phyloP scores from a whole-genome alignment of 805 yeast genomes.

The Phaffomyces antillensis region DNA sequence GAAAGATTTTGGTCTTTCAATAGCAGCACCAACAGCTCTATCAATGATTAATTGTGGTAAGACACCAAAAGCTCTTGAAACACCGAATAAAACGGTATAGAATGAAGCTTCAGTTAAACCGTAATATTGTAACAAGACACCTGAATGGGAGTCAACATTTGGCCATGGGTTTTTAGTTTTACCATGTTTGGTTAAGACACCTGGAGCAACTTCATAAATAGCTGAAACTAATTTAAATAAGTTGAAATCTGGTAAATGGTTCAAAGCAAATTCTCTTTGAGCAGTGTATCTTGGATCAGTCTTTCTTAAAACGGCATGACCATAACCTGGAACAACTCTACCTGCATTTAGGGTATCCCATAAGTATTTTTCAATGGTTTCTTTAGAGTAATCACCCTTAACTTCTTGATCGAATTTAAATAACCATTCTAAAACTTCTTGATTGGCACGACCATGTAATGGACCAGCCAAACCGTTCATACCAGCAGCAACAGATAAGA shows the following conservation, averaged over 20 bases:
- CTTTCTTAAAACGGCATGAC: conserved; percentile 83
- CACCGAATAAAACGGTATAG: conserved; percentile 85
- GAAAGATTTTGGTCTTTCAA: conserved; percentile 90
- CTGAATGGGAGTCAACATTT: conserved; percentile 84
- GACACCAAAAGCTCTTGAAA: conserved; percentile 81
- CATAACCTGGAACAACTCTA: conserved; percentile 85
- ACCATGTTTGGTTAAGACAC: conserved; percentile 73
- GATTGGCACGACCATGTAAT: conserved; percentile 82
- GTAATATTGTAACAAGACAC: conserved; percentile 78
- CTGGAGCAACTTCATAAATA: conserved; percentile 79
- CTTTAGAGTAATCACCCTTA: conserved; percentile 60
- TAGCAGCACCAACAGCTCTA: conserved; percentile 75
- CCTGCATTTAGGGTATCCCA: conserved; percentile 78
- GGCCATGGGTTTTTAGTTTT: conserved; percentile 94
- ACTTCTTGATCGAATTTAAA: conserved; percentile 52
- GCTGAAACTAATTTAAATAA: conserved; percentile 71
- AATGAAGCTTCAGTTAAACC: conserved; percentile 76
- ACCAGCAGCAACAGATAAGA: conserved; percentile 74
- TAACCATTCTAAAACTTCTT: conserved; percentile 80
- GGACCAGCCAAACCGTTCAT: conserved; percentile 84
- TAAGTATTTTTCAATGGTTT: conserved; percentile 64
- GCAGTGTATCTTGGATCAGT: conserved; percentile 86
- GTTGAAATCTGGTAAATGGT: conserved; percentile 72
- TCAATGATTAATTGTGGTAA: conserved; percentile 80
- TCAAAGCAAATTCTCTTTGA: conserved; percentile 73